Base-by-base conservation (phyloP, 192 early-diverging fungal species). In the Dispira simplex region DNA sequence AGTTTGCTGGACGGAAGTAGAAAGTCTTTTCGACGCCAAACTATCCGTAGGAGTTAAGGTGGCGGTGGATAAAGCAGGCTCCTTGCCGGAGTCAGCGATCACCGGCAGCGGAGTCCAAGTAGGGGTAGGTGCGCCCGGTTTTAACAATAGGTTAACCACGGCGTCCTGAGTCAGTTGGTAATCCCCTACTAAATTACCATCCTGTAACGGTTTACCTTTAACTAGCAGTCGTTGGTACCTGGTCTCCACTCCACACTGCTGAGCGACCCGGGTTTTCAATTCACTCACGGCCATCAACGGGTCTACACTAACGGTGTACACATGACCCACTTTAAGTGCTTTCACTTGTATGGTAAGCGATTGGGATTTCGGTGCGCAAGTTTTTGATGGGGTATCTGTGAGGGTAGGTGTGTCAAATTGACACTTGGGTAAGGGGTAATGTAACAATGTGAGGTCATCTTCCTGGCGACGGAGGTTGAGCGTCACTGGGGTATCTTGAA, bases 181-280 rank as follows among this genome's bases (percentile, higher is more conserved):
- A 25, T 84, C 81, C 4, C 47, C 62, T 51, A 84, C 59, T n/a
- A 65, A 63, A 56, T 79, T 81, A 49, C 63, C 73, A 65, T 84
- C 83, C 6, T 70, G 43, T 46, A 84, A 67, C 3, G 76, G 74
- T 62, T 84, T 84, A 23, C 83, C 83, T 52, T 78, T 81, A 27
- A 84, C 66, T 48, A 84, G 73, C 25, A 84, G 65, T 27, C 83
- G 76, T 63, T 84, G 82, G 16, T 73, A 60, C 8, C 32, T 52
- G 10, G 62, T 62, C 10, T 65, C 55, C 53, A 75, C 70, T 16
- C 65, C 66, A 23, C 71, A 55, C 58, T 75, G 65, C 0, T 28
- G 45, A 43, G 68, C 65, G 46, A 75, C 51, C n/a, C 67, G 71
- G 46, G 70, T 63, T 63, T 77, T 77, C 39, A 77, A 64, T 11